A percentile compares a stretch with the other conserved stretches of the same genome.
phyloP scores from a whole-genome alignment of 2,329 filamentous ascomycete genomes.

The Alternaria sp. region DNA sequence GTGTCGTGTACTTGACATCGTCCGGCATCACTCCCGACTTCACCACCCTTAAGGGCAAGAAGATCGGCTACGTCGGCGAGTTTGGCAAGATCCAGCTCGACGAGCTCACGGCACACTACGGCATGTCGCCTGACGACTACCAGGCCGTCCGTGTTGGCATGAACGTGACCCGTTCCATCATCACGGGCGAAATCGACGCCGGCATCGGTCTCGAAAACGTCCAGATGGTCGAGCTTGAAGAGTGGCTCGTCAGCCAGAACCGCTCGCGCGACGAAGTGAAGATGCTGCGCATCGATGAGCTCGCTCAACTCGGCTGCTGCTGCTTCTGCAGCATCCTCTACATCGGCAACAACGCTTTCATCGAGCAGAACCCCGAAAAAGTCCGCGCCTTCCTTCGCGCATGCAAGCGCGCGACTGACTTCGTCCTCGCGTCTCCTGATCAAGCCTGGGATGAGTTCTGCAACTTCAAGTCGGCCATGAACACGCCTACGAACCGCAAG shows the following conservation, averaged over 20 bases:
- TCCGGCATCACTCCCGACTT: slow-evolving; percentile 79
- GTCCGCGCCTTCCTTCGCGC: slow-evolving; percentile 73
- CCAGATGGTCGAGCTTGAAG: slow-evolving; percentile 82
- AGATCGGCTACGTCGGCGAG: slow-evolving; percentile 80
- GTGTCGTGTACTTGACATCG: slow-evolving; percentile 76
- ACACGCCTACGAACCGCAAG: slow-evolving; percentile 72
- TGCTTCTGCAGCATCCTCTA: slow-evolving; percentile 85
- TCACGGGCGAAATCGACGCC: slow-evolving; percentile 73
- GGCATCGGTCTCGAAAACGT: slow-evolving; percentile 81
- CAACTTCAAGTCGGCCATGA: slow-evolving; percentile 75
- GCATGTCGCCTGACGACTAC: slow-evolving; percentile 75
- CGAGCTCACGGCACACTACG: slow-evolving; percentile 78
- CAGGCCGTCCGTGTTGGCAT: slow-evolving; percentile 79
- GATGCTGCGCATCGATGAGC: slow-evolving; percentile 82
- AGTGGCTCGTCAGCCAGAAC: slow-evolving; percentile 71
- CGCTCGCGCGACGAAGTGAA: slow-evolving; percentile 72
- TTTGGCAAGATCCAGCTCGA: slow-evolving; percentile 85
- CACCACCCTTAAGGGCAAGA: slow-evolving; percentile 75
- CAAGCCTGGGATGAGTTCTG: slow-evolving; percentile 72
- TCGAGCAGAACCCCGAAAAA: slow-evolving; percentile 69
- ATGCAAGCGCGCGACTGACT: slow-evolving; percentile 76
- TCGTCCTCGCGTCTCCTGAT: slow-evolving; percentile 68
- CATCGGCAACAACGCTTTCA: slow-evolving; percentile 76
- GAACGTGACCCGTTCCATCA: slow-evolving; percentile 81
- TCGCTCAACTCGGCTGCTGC: slow-evolving; percentile 80